A percentile compares a stretch with the other conserved stretches of the same genome.
Conservation (phyloP, 1,284 basidiomycete species). For the Boletus sp. region DNA sequence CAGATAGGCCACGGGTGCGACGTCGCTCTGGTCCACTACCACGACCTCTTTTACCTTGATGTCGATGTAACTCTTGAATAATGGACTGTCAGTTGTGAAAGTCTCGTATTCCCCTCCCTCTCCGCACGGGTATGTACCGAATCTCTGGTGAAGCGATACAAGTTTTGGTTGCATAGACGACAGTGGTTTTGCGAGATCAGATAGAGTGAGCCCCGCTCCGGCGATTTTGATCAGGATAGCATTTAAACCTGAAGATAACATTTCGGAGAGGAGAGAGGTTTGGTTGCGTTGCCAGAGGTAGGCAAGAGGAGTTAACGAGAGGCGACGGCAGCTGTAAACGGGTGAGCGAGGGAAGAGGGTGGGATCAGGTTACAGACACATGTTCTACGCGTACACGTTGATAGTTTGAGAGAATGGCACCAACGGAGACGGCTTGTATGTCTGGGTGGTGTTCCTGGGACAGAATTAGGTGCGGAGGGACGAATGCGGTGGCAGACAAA, state of each 20-base stretch:
- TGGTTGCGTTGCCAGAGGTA: constrained; percentile 97
- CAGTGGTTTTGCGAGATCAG: constrained; percentile 80
- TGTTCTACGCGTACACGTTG: constrained; percentile 97
- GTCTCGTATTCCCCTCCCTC: constrained; percentile 99
- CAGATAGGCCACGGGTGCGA: constrained; percentile 86
- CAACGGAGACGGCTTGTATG: constrained; percentile 85
- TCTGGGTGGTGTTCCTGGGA: constrained; percentile 74
- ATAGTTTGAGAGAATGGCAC: constrained; percentile 97
- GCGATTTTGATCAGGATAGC: constrained; percentile 95
- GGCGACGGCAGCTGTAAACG: constrained; percentile 65
- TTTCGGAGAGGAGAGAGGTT: constrained; percentile 77
- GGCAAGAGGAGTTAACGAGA: constrained; percentile 76
- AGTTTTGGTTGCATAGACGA: constrained; percentile 74
- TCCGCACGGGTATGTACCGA: constrained; percentile 92
- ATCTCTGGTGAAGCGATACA: constrained; percentile 72
- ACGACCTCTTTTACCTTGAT: constrained; percentile 72
- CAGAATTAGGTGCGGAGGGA: constrained; percentile 2
- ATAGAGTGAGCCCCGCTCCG: constrained; percentile 80
- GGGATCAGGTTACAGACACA: constrained; percentile 55
- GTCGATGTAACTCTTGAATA: constrained; percentile 78
- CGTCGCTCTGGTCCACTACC: constrained; percentile 68
- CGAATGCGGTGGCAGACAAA: constrained; percentile 31
- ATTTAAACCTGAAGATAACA: constrained; percentile 78
- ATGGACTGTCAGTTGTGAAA: constrained; percentile 83
- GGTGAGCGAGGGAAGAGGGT: constrained; percentile 9